A percentile compares a stretch with the other conserved stretches of the same genome.
These are phyloP conservation scores for Claviceps humidiphila DNA, from an alignment of 2,329 filamentous ascomycete species.

Conservation along the genomic window DNA sequence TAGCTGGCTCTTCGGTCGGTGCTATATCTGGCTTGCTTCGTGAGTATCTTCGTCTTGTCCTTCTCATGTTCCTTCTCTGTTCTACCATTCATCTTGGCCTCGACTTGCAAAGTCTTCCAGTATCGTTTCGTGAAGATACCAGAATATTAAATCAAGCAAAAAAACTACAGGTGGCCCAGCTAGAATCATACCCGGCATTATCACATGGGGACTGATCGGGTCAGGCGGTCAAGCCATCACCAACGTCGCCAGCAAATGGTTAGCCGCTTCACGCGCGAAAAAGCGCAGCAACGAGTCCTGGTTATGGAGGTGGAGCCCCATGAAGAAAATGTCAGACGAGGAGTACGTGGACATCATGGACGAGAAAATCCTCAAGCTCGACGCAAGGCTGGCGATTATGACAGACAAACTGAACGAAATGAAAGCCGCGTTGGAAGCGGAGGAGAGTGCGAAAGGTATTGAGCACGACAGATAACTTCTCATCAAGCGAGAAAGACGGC, in stretches of 20 bases:
- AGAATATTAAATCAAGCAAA: not conserved
- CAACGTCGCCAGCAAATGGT: constrained; percentile 22
- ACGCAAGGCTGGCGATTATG: constrained; percentile 19
- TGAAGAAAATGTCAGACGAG: constrained; percentile 56
- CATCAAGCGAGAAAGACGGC: too few species aligned
- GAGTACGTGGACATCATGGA: constrained; percentile 59
- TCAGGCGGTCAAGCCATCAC: constrained; percentile 25
- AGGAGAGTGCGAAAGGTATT: not conserved
- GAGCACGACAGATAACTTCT: too few species aligned
- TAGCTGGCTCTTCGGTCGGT: constrained; percentile 59
- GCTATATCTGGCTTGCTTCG: constrained; percentile 43
- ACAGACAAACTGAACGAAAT: too few species aligned
- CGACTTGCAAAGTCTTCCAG: not conserved
- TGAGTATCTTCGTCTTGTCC: constrained; percentile 20
- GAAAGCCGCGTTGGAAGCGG: constrained; percentile 33
- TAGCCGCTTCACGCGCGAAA: constrained; percentile 14
- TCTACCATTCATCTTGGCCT: too few species aligned
- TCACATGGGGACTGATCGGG: constrained; percentile 33
- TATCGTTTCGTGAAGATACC: not conserved
- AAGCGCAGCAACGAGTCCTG: constrained; percentile 27
- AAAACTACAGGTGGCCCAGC: constrained; percentile 31
- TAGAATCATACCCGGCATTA: constrained; percentile 37
- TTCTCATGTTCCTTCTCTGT: not conserved
- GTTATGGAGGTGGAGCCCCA: constrained; percentile 55
- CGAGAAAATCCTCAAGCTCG: constrained; percentile 57